Conservation (phyloP, 1,284 basidiomycete species). For the Rhodofomes roseus region DNA sequence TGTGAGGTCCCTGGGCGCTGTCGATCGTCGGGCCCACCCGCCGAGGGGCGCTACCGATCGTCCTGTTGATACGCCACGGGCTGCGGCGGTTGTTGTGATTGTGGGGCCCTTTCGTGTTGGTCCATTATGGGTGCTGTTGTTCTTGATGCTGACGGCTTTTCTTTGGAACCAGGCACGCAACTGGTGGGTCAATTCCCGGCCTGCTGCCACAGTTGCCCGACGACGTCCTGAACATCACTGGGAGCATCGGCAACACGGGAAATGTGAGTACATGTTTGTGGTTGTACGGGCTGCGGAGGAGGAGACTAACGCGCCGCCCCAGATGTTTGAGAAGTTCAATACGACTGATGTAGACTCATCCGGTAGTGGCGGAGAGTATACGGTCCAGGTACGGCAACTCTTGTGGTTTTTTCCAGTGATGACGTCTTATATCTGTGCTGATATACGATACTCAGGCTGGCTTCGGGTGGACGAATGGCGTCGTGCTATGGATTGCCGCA, state of each 20-base stretch:
- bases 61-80: too few relatives aligned
- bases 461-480: constrained; percentile 93
- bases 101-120: too few relatives aligned
- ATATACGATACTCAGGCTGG: constrained; percentile 44
- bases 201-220: constrained; percentile 68
- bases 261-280: constrained; percentile 46
- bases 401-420: neutral
- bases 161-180: constrained; percentile 53
- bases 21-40: too few relatives aligned
- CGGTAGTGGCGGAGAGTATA: constrained; percentile 85
- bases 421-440: neutral
- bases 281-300: neutral
- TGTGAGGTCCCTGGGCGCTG: neutral
- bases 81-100: too few relatives aligned
- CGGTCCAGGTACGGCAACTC: constrained; percentile 52
- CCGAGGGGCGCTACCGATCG: too few relatives aligned
- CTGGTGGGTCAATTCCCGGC: constrained; percentile 75
- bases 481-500: constrained; percentile 70
- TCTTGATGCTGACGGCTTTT: neutral
- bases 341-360: constrained; percentile 77
- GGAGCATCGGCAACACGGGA: constrained; percentile 64
- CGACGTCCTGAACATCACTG: constrained; percentile 71
- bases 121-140: neutral
- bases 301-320: constrained; percentile 2
- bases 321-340: constrained; percentile 93